phyloP scores from a whole-genome alignment of 192 early-diverging fungal genomes.

The Neocallimastix lanati region DNA sequence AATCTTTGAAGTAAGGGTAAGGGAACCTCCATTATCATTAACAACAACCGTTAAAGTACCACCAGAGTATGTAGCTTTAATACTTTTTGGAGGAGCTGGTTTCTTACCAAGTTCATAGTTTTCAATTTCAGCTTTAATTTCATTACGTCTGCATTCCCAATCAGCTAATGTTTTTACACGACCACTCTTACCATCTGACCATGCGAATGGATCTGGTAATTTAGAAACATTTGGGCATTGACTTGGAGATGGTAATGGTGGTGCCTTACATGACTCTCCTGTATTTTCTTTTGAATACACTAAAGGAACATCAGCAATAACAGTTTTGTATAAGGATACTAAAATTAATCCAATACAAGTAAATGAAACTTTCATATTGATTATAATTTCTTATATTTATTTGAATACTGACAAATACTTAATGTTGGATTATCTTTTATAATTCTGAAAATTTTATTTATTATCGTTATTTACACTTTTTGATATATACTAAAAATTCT shows the following conservation, averaged over 20 bases:
- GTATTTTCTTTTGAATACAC: background rate
- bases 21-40: background rate
- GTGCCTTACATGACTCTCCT: background rate
- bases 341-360: background rate
- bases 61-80: background rate
- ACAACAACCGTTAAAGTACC: background rate
- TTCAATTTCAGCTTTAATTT: background rate
- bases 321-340: background rate
- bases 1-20: background rate
- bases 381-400: too few relatives aligned
- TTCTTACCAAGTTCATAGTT: background rate
- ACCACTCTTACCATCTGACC: background rate
- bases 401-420: too few relatives aligned
- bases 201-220: background rate
- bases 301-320: background rate
- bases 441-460: too few relatives aligned
- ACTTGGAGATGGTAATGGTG: background rate
- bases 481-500: too few relatives aligned
- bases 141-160: background rate
- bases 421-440: too few relatives aligned
- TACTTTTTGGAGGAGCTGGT: background rate
- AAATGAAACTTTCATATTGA: background rate
- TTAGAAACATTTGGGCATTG: background rate
- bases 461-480: too few relatives aligned
- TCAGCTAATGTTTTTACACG: background rate